Base-by-base conservation (phyloP, 768 basidiomycete species). In the Russula sp. region DNA sequence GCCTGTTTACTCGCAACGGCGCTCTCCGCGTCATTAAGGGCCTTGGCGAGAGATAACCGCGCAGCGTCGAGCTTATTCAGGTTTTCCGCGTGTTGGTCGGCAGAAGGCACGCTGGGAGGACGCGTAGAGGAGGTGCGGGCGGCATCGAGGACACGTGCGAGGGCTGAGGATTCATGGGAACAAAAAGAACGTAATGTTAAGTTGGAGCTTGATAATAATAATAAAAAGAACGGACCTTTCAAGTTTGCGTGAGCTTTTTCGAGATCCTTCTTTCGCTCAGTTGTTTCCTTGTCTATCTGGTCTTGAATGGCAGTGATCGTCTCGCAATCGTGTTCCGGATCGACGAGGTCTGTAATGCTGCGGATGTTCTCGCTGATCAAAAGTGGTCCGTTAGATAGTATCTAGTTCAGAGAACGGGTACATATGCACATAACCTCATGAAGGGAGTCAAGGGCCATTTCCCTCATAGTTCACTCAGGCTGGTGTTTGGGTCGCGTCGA, bases 301-400 rank as follows among this genome's bases (percentile, higher is more conserved):
- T 90, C 84, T 68, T 91, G 88, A 8, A 88, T 85, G 7, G 81
- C 83, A 16, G 85, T 83, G 54, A 92, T 88, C 13, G 87, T 86
- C 61, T 87, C 75, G 70, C 84, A 90, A 72, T 92, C 90, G 57
- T 90, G 88, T 48, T 87, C 85, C 11, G 88, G 87, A 69, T 89
- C 85, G 59, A 92, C 88, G 61, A 90, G 84, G 4, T 82, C 79
- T 37, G 82, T 76, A 82, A 91, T 88, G 63, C 84, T 85, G 66
- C 79, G 80, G 51, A 90, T 84, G 18, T 86, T 81, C 66, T 85
- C 84, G 54, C 88, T 90, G 64, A 37, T 13, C 16, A 10, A 16
- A 3, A 8, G 11, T 52, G 35, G 27, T 45, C 10, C 14, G 51
- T 35, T 31, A 59, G 34, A 27, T 3, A 6, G 16, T 20, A 11